A percentile compares a stretch with the other conserved stretches of the same genome.
Conservation (phyloP, 768 basidiomycete genomes). For the Gyrodon lividus region DNA sequence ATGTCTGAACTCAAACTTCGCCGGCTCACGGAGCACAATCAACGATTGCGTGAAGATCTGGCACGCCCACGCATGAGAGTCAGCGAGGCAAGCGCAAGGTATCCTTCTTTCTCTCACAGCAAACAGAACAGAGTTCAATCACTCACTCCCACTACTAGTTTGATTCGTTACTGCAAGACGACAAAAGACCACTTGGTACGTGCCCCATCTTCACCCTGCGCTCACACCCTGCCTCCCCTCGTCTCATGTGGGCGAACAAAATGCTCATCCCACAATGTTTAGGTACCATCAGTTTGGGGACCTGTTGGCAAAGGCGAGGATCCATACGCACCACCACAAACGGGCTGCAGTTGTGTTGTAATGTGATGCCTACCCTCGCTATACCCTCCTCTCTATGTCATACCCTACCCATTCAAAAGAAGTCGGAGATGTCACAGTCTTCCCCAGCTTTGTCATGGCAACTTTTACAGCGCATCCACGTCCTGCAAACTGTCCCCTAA, state of each 20-base stretch:
- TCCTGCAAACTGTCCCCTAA: conserved; percentile 20
- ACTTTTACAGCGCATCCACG: conserved; percentile 8
- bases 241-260: not conserved
- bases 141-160: conserved; percentile 41
- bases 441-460: not conserved
- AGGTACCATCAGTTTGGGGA: conserved; percentile 96
- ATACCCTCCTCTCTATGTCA: conserved; percentile 34
- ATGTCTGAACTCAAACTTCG: conserved; percentile 98
- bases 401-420: conserved; percentile 24
- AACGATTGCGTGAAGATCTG: conserved; percentile 86
- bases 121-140: conserved; percentile 2
- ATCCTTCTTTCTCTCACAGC: not conserved
- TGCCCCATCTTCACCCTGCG: conserved; percentile 6
- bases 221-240: not conserved
- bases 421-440: not conserved
- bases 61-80: conserved; percentile 86
- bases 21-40: conserved; percentile 90
- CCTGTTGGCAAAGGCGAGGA: conserved; percentile 86
- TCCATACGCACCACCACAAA: conserved; percentile 83
- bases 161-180: conserved; percentile 92
- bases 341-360: conserved; percentile 68
- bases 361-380: conserved; percentile 50
- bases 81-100: conserved; percentile 90
- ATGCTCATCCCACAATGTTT: conserved; percentile 10
- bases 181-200: conserved; percentile 87